Base-by-base conservation (phyloP, 2,329 filamentous ascomycete genomes). In the Ilyonectria robusta region DNA sequence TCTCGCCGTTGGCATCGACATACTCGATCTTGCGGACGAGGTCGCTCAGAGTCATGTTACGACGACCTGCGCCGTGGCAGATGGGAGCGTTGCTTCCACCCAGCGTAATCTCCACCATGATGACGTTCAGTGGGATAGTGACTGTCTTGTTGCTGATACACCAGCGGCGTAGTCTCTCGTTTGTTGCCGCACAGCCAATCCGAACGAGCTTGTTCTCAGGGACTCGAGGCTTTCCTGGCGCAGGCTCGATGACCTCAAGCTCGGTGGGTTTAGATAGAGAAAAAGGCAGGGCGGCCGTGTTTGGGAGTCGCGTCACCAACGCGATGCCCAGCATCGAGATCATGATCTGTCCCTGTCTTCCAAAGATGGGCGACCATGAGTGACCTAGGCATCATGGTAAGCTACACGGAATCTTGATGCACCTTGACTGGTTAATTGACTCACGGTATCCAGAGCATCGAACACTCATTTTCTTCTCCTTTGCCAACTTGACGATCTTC, bases 11-110 rank as follows among this genome's bases (percentile, higher is more conserved):
- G 5, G 54, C 66, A 40, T 68, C 66, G 26, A 68, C 58, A 10
- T 68, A 68, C 17, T 68, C 66, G 37, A 68, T 65, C 47, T 56
- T 59, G n/a, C 66, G 62, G 47, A 68, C 66, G 19, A 65, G 54
- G 31, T 68, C 66, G 6, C 66, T 68, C 4, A 68, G 46, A 10
- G 66, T 68, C 10, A n/a, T 35, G 58, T 68, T 53, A 17, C 26
- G 37, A 35, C 59, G 44, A 50, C 66, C 66, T 21, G 66, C 66
- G 9, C 66, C 66, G 23, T 68, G 66, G 42, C 66, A 68, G 44
- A 68, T 68, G 1, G 62, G 54, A 8, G 62, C 66, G 21, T 68
- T 68, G 44, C 62, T 68, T 13, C 62, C 66, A 13, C 66, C 66
- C 26, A 66, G 42, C 1, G 62, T 68, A 23, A 68, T 65, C 48